Evolutionary conservation across 2,329 filamentous ascomycete genomes (phyloP), one percentile per base, ranked within the genome.

Genomic region (Thielaviopsis cerberus): DNA sequence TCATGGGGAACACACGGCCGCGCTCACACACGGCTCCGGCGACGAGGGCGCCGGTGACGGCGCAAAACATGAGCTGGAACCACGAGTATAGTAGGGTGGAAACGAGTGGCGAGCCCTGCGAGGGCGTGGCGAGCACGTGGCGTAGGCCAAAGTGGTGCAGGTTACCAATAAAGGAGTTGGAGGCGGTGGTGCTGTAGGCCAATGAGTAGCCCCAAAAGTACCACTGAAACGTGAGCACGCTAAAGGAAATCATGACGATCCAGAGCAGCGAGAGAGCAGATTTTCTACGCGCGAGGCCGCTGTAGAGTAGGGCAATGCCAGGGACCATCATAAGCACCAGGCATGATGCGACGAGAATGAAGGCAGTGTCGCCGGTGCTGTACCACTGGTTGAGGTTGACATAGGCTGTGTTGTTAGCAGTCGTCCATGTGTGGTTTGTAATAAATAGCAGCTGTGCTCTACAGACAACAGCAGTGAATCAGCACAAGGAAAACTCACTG

Each of bases 141-240:
- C 81, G 84, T 65, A 98, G 77, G 62, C 89, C 92, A 65, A 97
- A 95, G 70, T 94, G 86, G 64, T 83, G 78, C 58, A 98, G 73
- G 69, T 97, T 82, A 58, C 92, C 92, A 67, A 98, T 97, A 73
- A 86, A 97, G 57, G 87, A 85, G 72, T 87, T 96, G 64, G 80
- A 88, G 4, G 84, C 86, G 15, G 81, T 82, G 51, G 79, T 76
- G 67, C 86, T 92, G 72, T 97, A 96, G 56, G 91, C 90, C 62
- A 98, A 77, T 15, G 91, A 95, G 72, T 95, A 98, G 41, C 92
- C 92, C 91, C 92, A 97, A 71, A 98, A 96, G 68, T 96, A 97
- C 92, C 92, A 98, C 74, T 98, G 92, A 75, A 98, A 96, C 59
- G 87, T 85, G 69, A 96, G 78, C 68, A 97, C 83, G 53, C 87